Base-by-base conservation (phyloP, 805 yeast species). In the Yamadazyma tumulicola region DNA sequence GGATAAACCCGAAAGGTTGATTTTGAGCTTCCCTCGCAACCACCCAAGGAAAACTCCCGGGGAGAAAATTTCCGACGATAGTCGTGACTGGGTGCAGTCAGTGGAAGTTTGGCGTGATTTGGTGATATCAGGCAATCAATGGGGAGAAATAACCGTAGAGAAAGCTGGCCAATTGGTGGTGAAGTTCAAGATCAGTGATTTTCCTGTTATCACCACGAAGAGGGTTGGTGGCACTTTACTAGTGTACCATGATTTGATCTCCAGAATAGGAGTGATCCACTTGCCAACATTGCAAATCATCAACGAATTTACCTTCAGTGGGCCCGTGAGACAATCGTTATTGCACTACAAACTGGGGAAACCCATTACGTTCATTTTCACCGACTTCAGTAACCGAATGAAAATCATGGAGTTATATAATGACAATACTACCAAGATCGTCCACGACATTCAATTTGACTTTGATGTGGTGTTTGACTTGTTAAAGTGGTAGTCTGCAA, bases 81-180 rank as follows among this genome's bases (percentile, higher is more conserved):
- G 34, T 16, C 29, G 26, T 22, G 18, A 47, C 34, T 56, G 64
- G 62, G 42, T 54, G 12, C 46, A 48, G 5, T 43, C 56, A 3
- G 45, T 54, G 6, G 49, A 54, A 32, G 32, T 46, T 13, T 30
- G 46, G 19, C 40, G 35, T n/a, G 27, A 38, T 10, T 21, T 40
- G 10, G 36, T 60, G 9, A 43, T 51, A 12, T 51, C 59, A 37
- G 67, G 66, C 3, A 51, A 57, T 3, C 63, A 60, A 34, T 56
- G 56, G 43, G 67, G 67, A 12, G 42, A 44, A 16, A 28, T 61
- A 18, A 15, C 50, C 25, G 33, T 55, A 7, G 9, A 50, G 38
- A n/a, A 40, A 31, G 5, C 20, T n/a, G 27, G 18, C 19, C 55
- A 24, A 12, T 6, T 53, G 1, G 14, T 43, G 3, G 42, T 35